Base-by-base conservation (phyloP, 768 basidiomycete genomes). In the Mycena chlorophos region DNA sequence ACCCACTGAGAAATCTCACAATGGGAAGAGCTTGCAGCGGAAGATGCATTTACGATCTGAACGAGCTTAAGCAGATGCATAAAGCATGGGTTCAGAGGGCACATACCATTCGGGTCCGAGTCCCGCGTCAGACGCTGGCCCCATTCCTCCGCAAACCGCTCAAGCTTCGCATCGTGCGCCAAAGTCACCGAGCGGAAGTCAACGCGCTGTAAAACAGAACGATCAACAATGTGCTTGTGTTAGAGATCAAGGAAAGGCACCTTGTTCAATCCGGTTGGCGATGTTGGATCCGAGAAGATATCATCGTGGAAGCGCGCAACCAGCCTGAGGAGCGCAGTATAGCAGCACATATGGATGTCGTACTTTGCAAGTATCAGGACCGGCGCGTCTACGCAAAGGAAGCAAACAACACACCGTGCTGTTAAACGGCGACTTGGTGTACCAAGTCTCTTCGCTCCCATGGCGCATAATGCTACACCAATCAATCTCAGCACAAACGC, bases 241-340 rank as follows among this genome's bases (percentile, higher is more conserved):
- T 25, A 16, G 27, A 22, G 25, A 16, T 49, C 4, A 38, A 20
- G 10, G 57, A 19, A 22, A 12, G 66, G 20, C 60, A 85, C 88
- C 75, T 83, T 87, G 66, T 90, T 89, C 46, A 89, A 65, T 1
- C 89, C 88, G 25, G 80, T 83, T 3, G 85, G 85, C 0, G 85
- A 75, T 49, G 76, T 76, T 5, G 85, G 83, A 66, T 88, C 86
- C 19, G 85, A 88, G 66, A 87, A 89, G 19, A 92, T 83, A 49
- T 84, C 83, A 46, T 89, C 88, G 56, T 90, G 89, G 73, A 89
- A 91, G 29, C 78, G 78, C 14, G 85, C 81, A 5, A 91, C 82
- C 43, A 91, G 84, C 31, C 84, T 82, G 42, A 91, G 69, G 29
- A 91, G 74, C 14, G 79, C 79, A 1, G 88, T 84, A 63, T 91